Evolutionary conservation across 2,329 filamentous ascomycete genomes (phyloP).

Genomic region (Aspergillus latus): DNA sequence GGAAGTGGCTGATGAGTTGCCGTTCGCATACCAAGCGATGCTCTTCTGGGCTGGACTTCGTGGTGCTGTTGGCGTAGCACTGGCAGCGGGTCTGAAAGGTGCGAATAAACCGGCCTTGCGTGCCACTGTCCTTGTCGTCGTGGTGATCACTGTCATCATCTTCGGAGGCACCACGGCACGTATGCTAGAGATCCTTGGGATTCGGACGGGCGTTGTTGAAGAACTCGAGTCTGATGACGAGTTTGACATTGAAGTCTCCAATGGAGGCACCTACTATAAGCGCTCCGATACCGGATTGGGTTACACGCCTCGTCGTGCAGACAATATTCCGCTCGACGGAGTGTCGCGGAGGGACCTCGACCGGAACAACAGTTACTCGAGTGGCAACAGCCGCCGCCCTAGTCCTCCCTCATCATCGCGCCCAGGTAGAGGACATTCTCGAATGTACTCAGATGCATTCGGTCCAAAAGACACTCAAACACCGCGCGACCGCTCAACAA

Average conservation of each 20-base stretch:
- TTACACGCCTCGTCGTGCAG: slow-evolving; percentile 67
- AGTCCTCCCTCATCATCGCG: slow-evolving; percentile 46
- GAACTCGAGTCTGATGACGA: slow-evolving; percentile 98
- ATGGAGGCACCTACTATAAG: slow-evolving; percentile 74
- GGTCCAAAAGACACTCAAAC: slow-evolving; percentile 48
- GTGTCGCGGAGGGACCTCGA: slow-evolving; percentile 42
- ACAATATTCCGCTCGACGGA: slow-evolving; percentile 57
- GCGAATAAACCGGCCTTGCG: slow-evolving; percentile 78
- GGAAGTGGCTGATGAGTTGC: slow-evolving; percentile 81
- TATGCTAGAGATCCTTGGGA: slow-evolving; percentile 97
- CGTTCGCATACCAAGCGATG: slow-evolving; percentile 97
- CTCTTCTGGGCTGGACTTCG: slow-evolving; percentile 98
- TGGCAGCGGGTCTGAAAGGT: slow-evolving; percentile 84
- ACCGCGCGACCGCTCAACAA: slow-evolving; percentile 40
- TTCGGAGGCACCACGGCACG: slow-evolving; percentile 96
- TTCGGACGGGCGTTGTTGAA: slow-evolving; percentile 91
- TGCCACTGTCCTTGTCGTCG: slow-evolving; percentile 94
- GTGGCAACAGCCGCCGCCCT: slow-evolving; percentile 56
- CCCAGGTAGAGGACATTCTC: slow-evolving; percentile 37
- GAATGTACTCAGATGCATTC: slow-evolving; percentile 54
- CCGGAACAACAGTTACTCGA: slow-evolving; percentile 53
- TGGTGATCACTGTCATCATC: slow-evolving; percentile 96
- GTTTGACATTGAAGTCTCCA: slow-evolving; percentile 86
- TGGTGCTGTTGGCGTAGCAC: slow-evolving; percentile 90
- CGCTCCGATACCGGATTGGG: slow-evolving; percentile 75